Evolutionary conservation across 768 basidiomycete species (phyloP), one percentile per base, ranked within the genome.

Genomic region (Panellus pusillus): DNA sequence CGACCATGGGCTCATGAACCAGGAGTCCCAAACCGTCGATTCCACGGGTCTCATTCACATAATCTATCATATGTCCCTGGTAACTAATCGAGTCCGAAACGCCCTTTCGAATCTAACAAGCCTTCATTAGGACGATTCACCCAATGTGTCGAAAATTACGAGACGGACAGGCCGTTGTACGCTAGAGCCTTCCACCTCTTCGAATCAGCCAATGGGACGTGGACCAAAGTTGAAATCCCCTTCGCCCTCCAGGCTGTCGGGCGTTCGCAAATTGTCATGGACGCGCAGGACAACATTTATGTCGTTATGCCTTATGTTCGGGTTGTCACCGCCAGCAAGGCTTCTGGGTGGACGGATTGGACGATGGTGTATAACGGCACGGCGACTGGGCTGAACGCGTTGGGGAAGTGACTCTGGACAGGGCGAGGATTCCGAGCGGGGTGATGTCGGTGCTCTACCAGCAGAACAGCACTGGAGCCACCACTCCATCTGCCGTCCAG

Each of bases 1-100:
- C 9, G 73, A 79, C 54, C 77, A 79, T 58, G 78, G 72, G 2
- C 67, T 79, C n/a, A 78, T 79, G 75, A 79, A 79, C 58, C 78
- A 79, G 61, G 78, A 79, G 53, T 75, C 76, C 0, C 78, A 79
- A 63, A 72, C 68, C 15, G 72, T 78, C 3, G 78, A 79, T 47
- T 76, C 76, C 3, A 48, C 65, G 3, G 77, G 77, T 27, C 73
- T 72, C 47, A 71, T 78, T 35, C 78, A 79, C 52, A 65, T 68
- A 5, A 74, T 77, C 19, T 78, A n/a, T 79, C 77, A 9, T 77
- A 79, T 54, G 70, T 79, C 17, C 75, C 77, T 51, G 75, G 77
- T 74, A 7, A 35, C 32, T 14, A 9, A 57, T 53, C 24, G 24
- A 24, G 24, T 15, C 18, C 2, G 9, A 41, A 12, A 7, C 18